Evolutionary conservation across 768 basidiomycete genomes (phyloP), one percentile per base, ranked within the genome.

Genomic region (Naematelia aurantialba): DNA sequence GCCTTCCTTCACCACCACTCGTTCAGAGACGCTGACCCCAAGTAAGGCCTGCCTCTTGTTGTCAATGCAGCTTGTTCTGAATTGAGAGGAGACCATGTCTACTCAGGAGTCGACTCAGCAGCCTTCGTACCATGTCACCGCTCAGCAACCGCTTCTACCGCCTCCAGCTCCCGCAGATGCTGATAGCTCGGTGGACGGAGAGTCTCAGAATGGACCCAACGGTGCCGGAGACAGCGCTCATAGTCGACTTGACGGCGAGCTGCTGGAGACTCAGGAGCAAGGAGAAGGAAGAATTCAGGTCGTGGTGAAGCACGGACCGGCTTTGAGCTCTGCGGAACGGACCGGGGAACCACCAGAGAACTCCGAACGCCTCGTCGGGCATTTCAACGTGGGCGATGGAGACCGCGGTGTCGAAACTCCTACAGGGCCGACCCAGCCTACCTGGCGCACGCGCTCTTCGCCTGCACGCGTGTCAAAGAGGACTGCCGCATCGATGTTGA

Each of bases 91-190:
- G 25, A 22, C 22, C 49, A 22, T 13, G 49, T 14, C 49, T 27
- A 14, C 62, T 2, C 54, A 59, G 17, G 62, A 59, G 13, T 63
- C 58, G 4, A 63, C 62, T 21, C 62, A 63, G 17, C 62, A 63
- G 44, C 62, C 62, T 14, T 24, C 50, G 27, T 31, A 59, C 47
- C 19, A 59, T 58, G 26, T n/a, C 31, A 14, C 34, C 17, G 52
- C 27, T 44, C 29, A 34, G 12, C 34, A 30, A 13, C 52, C 29
- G 19, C 29, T 17, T 8, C 34, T 39, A 8, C 34, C 34, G 17
- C 17, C 34, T 39, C n/a, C n/a, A n/a, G n/a, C n/a, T n/a, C n/a
- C n/a, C n/a, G n/a, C n/a, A n/a, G n/a, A n/a, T n/a, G n/a, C n/a
- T n/a, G n/a, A n/a, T n/a, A n/a, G n/a, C n/a, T n/a, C n/a, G n/a